Evolutionary conservation across 2,329 filamentous ascomycete genomes (phyloP).

Genomic region (Xylaria sp.): DNA sequence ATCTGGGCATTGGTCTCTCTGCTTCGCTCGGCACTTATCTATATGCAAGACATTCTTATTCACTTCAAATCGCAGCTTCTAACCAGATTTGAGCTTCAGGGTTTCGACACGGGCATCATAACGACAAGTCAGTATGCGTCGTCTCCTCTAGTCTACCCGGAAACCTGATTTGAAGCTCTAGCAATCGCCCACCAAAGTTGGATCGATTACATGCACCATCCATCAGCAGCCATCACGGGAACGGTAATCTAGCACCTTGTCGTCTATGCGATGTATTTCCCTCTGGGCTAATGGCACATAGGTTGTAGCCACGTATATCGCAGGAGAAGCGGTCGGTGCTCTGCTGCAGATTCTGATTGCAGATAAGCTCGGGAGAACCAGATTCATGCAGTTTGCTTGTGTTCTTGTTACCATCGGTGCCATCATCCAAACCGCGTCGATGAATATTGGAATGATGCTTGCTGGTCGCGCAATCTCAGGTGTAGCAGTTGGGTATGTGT

Average conservation of each 20-base stretch:
- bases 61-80: conserved; percentile 17
- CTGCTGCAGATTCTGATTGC: conserved; percentile 64
- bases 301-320: conserved; percentile 69
- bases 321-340: conserved; percentile 67
- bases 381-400: conserved; percentile 66
- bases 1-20: conserved; percentile 64
- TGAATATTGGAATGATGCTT: conserved; percentile 66
- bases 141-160: background rate
- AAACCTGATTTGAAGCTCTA: conserved; percentile 39
- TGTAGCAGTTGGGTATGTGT: conserved; percentile 51
- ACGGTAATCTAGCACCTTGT: conserved; percentile 28
- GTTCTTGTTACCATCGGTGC: conserved; percentile 65
- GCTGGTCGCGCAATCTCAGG: conserved; percentile 61
- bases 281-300: conserved; percentile 1
- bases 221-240: conserved; percentile 65
- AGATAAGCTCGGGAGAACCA: conserved; percentile 63
- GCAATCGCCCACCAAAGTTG: conserved; percentile 70
- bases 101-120: conserved; percentile 69
- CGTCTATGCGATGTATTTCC: too few species aligned
- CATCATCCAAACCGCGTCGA: conserved; percentile 63
- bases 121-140: conserved; percentile 61
- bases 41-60: conserved; percentile 57
- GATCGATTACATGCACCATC: conserved; percentile 68
- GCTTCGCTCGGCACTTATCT: conserved; percentile 69
- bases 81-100: conserved; percentile 50